Base-by-base conservation (phyloP, 108 stramenopile species). In the Nitzschia sp. region DNA sequence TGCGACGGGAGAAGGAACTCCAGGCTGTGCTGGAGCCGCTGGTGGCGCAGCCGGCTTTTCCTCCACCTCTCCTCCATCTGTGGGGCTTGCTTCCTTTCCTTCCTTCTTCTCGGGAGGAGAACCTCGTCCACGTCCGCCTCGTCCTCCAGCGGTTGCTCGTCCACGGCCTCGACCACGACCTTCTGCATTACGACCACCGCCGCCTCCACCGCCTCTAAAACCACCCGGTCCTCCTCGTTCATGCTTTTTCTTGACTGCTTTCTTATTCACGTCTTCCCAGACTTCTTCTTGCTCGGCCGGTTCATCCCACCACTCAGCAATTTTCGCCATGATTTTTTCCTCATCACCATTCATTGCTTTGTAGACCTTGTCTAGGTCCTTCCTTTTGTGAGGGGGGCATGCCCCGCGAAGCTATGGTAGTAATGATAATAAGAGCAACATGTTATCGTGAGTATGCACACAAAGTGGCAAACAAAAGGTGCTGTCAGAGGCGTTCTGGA, bases 231-330 rank as follows among this genome's bases (percentile, higher is more conserved):
- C 35, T 13, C 45, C 66, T 38, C 32, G 45, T 33, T 66, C 54
- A 25, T 68, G 62, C 72, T 82, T 87, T 71, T 89, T 85, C 70
- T 88, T 88, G 9, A 56, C 60, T 19, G 46, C 61, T 72, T 84
- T 81, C 54, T 87, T 82, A 56, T 79, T 82, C 30, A 87, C 89
- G 47, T 82, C 82, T 55, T 88, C 93, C 93, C 93, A 94, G 53
- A 78, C 83, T 53, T 85, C 82, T 23, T 76, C 79, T 17, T 69
- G 65, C 23, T 69, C 57, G 26, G 74, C 77, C 3, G 86, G 86
- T 57, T 91, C 90, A 18, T 89, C 84, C 90, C 90, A 94, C 93
- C 93, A 94, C 57, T 85, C 76, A 31, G 67, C 69, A 64, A 94
- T 89, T 66, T 80, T 79, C 46, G 78, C 71, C 59, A 70, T 78